These are phyloP conservation scores for Trametes pubescens DNA, from an alignment of 1,284 basidiomycete species.

Conservation along the genomic window DNA sequence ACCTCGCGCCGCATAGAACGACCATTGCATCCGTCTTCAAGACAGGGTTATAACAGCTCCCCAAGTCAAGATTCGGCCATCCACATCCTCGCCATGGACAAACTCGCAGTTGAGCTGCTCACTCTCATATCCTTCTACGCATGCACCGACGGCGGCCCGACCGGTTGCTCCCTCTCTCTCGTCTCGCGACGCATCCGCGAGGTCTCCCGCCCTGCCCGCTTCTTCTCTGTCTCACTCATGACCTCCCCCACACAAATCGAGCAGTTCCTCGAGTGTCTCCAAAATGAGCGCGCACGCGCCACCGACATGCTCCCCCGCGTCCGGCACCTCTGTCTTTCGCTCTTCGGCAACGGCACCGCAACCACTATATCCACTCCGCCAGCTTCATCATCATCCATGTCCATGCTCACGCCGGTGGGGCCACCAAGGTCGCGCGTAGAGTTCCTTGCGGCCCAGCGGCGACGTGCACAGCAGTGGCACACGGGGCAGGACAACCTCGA, in stretches of 20 bases:
- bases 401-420: background rate
- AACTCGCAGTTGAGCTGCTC: constrained; percentile 31
- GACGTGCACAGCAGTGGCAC: constrained; percentile 24
- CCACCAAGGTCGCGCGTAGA: constrained; percentile 24
- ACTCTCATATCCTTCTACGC: constrained; percentile 28
- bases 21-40: background rate
- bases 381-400: background rate
- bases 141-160: constrained; percentile 30
- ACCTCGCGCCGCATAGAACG: background rate
- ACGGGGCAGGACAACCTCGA: constrained; percentile 24
- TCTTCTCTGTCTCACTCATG: constrained; percentile 30
- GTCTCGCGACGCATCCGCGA: constrained; percentile 30
- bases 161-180: constrained; percentile 27
- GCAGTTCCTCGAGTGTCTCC: constrained; percentile 25
- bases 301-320: constrained; percentile 27
- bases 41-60: background rate
- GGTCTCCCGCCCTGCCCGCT: constrained; percentile 30
- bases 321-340: constrained; percentile 31
- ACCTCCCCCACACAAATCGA: constrained; percentile 26
- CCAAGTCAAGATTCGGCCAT: too few species aligned
- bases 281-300: constrained; percentile 24
- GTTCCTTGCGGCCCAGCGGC: constrained; percentile 25
- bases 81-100: constrained; percentile 20
- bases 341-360: constrained; percentile 22
- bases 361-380: background rate